Evolutionary conservation across 345 rosid species (phyloP).

Genomic region (Excoecaria cochinchinensis): DNA sequence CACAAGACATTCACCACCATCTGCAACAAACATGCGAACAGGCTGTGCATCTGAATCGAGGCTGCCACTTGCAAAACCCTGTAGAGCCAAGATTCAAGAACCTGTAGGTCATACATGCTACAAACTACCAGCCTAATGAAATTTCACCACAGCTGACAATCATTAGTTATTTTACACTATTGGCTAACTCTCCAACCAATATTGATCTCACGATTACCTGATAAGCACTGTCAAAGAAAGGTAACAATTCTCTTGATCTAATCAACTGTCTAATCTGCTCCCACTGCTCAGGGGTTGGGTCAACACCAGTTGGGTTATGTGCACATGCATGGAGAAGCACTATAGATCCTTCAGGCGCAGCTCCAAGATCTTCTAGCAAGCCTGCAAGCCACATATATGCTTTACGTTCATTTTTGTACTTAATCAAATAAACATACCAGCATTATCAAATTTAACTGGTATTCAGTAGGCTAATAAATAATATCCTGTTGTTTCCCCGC

Average conservation of each 20-base stretch:
- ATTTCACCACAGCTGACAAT: neutral
- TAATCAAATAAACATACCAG: neutral
- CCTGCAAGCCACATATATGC: conserved; percentile 36
- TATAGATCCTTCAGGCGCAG: conserved; percentile 80
- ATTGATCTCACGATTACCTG: neutral
- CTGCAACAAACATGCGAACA: conserved; percentile 51
- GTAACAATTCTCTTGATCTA: conserved; percentile 18
- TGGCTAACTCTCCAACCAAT: neutral
- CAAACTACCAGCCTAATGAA: neutral
- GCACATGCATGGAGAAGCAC: conserved; percentile 99
- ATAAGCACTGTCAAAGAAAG: conserved; percentile 28
- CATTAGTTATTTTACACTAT: neutral
- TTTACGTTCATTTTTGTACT: neutral
- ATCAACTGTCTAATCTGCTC: conserved; percentile 28
- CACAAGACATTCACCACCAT: conserved; percentile 52
- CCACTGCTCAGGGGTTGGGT: conserved; percentile 50
- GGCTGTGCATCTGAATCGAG: conserved; percentile 49
- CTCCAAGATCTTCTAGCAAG: conserved; percentile 81
- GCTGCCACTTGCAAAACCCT: conserved; percentile 54
- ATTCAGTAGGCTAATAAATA: neutral
- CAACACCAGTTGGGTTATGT: conserved; percentile 97
- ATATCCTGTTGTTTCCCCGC: no score
- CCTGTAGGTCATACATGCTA: neutral
- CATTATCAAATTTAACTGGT: neutral
- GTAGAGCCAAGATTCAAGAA: neutral